Base-by-base conservation (phyloP, 495 filamentous ascomycete genomes). In the Elasticomyces elasticus region DNA sequence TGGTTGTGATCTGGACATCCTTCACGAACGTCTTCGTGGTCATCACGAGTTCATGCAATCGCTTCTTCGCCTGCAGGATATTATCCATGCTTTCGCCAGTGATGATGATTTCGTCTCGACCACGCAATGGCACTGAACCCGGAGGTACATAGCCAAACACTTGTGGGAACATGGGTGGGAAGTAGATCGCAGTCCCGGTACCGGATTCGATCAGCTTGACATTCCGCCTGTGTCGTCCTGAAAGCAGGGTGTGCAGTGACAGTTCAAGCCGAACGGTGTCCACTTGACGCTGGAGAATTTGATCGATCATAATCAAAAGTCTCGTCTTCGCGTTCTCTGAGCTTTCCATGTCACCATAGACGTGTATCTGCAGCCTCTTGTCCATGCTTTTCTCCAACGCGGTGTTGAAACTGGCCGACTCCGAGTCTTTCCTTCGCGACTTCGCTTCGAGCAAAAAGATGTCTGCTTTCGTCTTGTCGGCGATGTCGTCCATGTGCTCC, bases 271-370 rank as follows among this genome's bases (percentile, higher is more conserved):
- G 84, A 66, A 87, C 82, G 17, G 76, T 77, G 63, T 95, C 88
- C 26, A 94, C 85, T 47, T 85, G 75, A 63, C 90, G 85, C 23
- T 59, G 62, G 79, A 97, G 90, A 72, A 97, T 81, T 74, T 90
- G 85, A 66, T 98, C 92, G 64, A 98, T 96, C 76, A 96, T 88
- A 70, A 97, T 91, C 64, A 98, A 77, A 27, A 96, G 81, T 55
- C 91, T 77, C 1, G 89, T 95, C 77, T 97, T 97, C 54, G 94
- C 94, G 71, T 96, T 89, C 71, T 98, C 92, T 9, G 86, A 83
- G 65, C 86, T 94, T 71, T 97, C 84, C 74, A 89, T 81, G 68
- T 97, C 92, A 30, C 94, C 94, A 62, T 91, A 97, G 58, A 98
- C 94, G 51, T 85, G 85, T 51, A 95, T 84, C 54, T 90, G 82